Evolutionary conservation across 2,329 filamentous ascomycete genomes (phyloP).

Genomic region (Trichophyton mentagrophytes): DNA sequence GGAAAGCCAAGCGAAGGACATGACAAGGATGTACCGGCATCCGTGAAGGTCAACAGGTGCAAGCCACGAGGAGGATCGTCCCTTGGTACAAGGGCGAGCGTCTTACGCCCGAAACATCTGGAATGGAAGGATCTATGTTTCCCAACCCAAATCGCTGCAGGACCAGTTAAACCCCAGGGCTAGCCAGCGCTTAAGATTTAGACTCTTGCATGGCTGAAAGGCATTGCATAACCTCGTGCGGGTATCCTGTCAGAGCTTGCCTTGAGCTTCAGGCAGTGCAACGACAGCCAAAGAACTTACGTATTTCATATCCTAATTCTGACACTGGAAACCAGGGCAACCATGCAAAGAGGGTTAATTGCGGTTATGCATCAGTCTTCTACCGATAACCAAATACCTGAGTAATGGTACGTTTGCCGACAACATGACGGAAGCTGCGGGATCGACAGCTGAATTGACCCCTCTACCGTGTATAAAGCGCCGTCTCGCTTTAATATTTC

Average conservation of each 20-base stretch:
- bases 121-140: not conserved
- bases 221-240: not conserved
- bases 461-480: not conserved
- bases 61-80: slow-evolving; percentile 2
- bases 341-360: not conserved
- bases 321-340: not conserved
- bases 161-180: not conserved
- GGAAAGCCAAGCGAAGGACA: not conserved
- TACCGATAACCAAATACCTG: not conserved
- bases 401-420: not conserved
- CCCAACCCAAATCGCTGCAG: not conserved
- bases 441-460: not conserved
- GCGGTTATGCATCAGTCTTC: not conserved
- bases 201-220: not conserved
- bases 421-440: not conserved
- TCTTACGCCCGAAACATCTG: not conserved
- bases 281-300: not conserved
- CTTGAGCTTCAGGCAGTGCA: not conserved
- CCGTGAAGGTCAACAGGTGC: not conserved
- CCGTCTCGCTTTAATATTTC: not conserved
- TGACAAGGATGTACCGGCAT: not conserved
- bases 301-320: not conserved
- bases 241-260: not conserved
- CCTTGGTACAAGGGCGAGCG: not conserved
- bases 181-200: not conserved